Base-by-base conservation (phyloP, 2,329 filamentous ascomycete genomes). In the Alternaria burnsii region DNA sequence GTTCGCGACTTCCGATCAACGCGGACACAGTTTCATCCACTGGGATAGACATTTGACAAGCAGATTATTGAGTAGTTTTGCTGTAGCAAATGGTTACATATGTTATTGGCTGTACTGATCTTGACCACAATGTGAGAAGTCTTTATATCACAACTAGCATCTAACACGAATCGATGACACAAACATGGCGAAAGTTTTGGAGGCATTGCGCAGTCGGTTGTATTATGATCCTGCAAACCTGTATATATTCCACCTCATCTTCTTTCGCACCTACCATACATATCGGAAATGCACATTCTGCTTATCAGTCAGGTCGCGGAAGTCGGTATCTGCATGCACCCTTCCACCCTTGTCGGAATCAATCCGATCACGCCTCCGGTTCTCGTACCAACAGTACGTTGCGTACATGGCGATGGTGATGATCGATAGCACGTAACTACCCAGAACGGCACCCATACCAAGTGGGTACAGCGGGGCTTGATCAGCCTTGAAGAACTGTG, bases 401-500 rank as follows among this genome's bases (percentile, higher is more conserved):
- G 69, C 70, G 50, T 76, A 79, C 28, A 72, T 20, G 1, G 58
- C 43, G 20, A 78, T 77, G 8, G 70, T 73, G 41, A 79, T 66
- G 36, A 77, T 62, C 4, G 59, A 47, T 5, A 67, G 40, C 1
- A 68, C 58, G 16, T 69, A 66, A 9, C 52, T 52, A 5, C 54
- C 63, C 14, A 71, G 43, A 18, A 72, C 66, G 9, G 44, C 44
- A 9, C 44, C 44, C 44, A 47, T 47, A 10, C 44, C 44, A 32
- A 47, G 44, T 6, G 44, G 57, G 59, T 81, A 81, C 1, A 67
- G 57, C 0, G 74, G 78, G 0, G 77, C 75, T 51, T 81, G 74
- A 0, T 68, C 44, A 0, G 71, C 43, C 40, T 72, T 75, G 72
- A 82, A 82, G 46, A 81, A 80, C 40, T 78, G 75, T 0, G 80